A percentile compares a stretch with the other conserved stretches of the same genome.
Evolutionary conservation across 192 early-diverging fungal genomes (phyloP).

Genomic region (Coemansia sp.): DNA sequence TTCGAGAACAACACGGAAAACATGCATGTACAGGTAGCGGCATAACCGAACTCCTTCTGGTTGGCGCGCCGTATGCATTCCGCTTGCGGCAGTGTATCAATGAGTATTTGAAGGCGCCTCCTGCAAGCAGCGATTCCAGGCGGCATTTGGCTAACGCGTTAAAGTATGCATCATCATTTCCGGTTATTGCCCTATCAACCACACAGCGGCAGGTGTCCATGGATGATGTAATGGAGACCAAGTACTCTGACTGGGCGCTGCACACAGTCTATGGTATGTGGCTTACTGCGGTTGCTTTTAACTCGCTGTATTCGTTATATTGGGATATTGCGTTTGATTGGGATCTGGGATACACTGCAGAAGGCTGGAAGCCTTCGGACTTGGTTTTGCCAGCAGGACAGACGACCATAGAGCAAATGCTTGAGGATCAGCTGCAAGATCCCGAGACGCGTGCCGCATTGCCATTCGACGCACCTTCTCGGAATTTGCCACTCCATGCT

Average conservation of each 20-base stretch:
- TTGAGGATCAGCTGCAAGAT: not conserved
- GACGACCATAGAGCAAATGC: not conserved
- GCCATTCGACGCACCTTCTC: slow-evolving; percentile 20
- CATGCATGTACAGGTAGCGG: slow-evolving; percentile 19
- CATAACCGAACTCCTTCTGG: slow-evolving; percentile 25
- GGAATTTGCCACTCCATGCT: slow-evolving; percentile 1
- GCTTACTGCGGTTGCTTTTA: slow-evolving; percentile 70
- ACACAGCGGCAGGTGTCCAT: slow-evolving; percentile 25
- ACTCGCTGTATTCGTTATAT: slow-evolving; percentile 91
- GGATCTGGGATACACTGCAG: slow-evolving; percentile 59
- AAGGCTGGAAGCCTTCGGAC: slow-evolving; percentile 40
- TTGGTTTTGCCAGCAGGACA: slow-evolving; percentile 18
- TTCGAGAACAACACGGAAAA: slow-evolving; percentile 4
- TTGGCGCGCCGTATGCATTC: slow-evolving; percentile 45
- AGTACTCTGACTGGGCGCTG: slow-evolving; percentile 32
- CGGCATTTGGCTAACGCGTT: slow-evolving; percentile 89
- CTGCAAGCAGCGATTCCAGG: slow-evolving; percentile 36
- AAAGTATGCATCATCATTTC: slow-evolving; percentile 80
- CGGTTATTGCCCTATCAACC: slow-evolving; percentile 49
- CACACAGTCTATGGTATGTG: slow-evolving; percentile 46
- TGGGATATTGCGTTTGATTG: slow-evolving; percentile 97
- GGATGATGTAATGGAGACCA: slow-evolving; percentile 17
- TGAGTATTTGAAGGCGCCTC: slow-evolving; percentile 34
- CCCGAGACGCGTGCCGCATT: slow-evolving; percentile 5
- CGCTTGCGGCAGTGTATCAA: slow-evolving; percentile 56